Evolutionary conservation across 306 rosid species (phyloP), one percentile per base, ranked within the genome.

Genomic region (Cicer cuneatum): DNA sequence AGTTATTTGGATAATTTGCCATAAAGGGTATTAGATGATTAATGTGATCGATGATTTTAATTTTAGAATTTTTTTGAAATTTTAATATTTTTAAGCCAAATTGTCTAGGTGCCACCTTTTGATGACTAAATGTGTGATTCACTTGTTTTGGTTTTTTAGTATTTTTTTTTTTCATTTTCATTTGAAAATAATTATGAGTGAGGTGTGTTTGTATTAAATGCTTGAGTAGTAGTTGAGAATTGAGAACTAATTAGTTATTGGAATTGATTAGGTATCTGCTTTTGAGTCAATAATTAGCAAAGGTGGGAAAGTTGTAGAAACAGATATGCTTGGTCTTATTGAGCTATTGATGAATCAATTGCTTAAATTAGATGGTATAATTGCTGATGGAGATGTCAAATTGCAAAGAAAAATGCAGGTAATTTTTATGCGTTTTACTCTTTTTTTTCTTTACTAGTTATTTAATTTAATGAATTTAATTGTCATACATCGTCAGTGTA

Each of bases 331-430:
- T 65, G 81, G 81, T 78, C 81, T 94, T 63, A 90, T 78, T 59
- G 99, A 94, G 89, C 82, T 85, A 33, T 75, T 94, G 86, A 94
- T 94, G 99, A 92, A 90, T 73, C 93, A 94, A 68, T 81, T 94
- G 90, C 85, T 94, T 42, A 94, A 87, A 74, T 82, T 94, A 56
- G 99, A 94, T 69, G 88, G 93, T 5, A 88, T 94, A 11, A 72
- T 78, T 65, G 97, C 84, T 38, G 99, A 94, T 62, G 99, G 97
- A 8, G 99, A 94, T 82, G 95, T 87, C 15, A 94, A 94, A 82
- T 83, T 94, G 79, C 99, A 94, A 81, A 91, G 97, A 65, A 94
- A 90, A 92, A 94, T 94, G 90, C 99, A 92, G 97, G 99, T 93
- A 79, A 47, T 59, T 12, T 10, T 10, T 37, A n/a, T 67, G 46